Evolutionary conservation across 2,329 filamentous ascomycete species (phyloP), one percentile per base, ranked within the genome.

Genomic region (Xylariales sp.): DNA sequence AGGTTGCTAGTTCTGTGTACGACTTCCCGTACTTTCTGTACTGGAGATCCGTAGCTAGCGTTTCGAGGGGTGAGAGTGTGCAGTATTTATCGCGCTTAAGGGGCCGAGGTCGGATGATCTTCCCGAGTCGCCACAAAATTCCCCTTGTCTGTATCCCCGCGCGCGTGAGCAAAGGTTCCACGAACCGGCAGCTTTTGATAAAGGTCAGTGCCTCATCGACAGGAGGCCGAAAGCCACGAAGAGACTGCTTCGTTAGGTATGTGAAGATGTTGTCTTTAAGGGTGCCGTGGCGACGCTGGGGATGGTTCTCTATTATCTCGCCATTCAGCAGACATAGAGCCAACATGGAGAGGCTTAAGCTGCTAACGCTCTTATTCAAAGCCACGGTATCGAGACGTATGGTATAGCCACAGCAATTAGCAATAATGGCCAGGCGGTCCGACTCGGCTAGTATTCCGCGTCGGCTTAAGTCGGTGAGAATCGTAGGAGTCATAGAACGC

Each of bases 281-380:
- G 14, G 70, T 69, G 14, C 73, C 72, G 12, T 56, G 64, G 50
- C 28, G 34, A 28, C 55, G 64, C 8, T 65, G 48, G 8, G 72
- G 73, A 32, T 74, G 49, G 53, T 77, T 77, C 41, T 76, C 73
- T 49, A 77, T 69, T 48, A 77, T 73, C 70, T 77, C 75, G 62
- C 75, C 75, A 55, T 77, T 77, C 14, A 77, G 62, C 5, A 77
- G 70, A 53, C 72, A 77, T 3, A 76, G 63, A 16, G 75, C 69
- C 18, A 77, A 68, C 56, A 76, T 71, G 1, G 71, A 73, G 1
- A 77, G 46, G 50, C 74, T 76, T 52, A 77, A 64, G 64, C 75
- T 77, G 43, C 62, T 62, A 55, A 69, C 53, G 18, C 65, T 23
- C 46, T 36, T 66, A 43, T 75, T 73, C 12, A 75, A 69, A 3